Evolutionary conservation across 148 eudicot species (phyloP), one percentile per base, ranked within the genome.

Genomic region (Vaccinium macrocarpon): DNA sequence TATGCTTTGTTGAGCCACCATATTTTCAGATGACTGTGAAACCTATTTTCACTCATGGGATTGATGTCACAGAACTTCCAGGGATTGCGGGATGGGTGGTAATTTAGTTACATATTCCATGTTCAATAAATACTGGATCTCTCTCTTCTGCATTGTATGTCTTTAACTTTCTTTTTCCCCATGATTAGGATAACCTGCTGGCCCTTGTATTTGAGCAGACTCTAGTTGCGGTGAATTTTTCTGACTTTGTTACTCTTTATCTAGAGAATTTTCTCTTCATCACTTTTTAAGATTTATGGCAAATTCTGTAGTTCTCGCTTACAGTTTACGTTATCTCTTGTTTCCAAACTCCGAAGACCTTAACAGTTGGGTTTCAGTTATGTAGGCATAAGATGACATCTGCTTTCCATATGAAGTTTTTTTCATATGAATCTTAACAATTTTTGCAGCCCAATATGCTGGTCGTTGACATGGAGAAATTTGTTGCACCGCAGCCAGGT

Each of bases 81-180:
- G 97, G 99, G 78, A 93, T 97, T 82, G 97, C 99, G 78, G 98
- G 99, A 76, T 97, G 98, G 98, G 90, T 97, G 91, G 98, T 94
- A 84, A 84, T 73, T 79, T 53, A 70, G 72, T 57, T 68, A 68
- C 16, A 19, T 68, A 55, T 38, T 76, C 57, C 10, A 73, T 53
- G 27, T 13, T 18, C 6, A 18, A 27, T 76, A 32, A 76, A 29
- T 64, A 8, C 23, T 55, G 66, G 38, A 19, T 72, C 74, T 46
- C 29, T 52, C 59, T 64, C 32, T 21, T 78, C 32, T 72, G 52
- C 11, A 12, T 59, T 59, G 13, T 59, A 1, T 79, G 32, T 79
- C 25, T 52, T 38, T 80, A 11, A 38, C n/a, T 23, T 64, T 1
- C 11, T 52, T n/a, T 35, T 23, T 78, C 83, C 83, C 55, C 53